Evolutionary conservation across 345 rosid species (phyloP).

Genomic region (Turritis glabra): DNA sequence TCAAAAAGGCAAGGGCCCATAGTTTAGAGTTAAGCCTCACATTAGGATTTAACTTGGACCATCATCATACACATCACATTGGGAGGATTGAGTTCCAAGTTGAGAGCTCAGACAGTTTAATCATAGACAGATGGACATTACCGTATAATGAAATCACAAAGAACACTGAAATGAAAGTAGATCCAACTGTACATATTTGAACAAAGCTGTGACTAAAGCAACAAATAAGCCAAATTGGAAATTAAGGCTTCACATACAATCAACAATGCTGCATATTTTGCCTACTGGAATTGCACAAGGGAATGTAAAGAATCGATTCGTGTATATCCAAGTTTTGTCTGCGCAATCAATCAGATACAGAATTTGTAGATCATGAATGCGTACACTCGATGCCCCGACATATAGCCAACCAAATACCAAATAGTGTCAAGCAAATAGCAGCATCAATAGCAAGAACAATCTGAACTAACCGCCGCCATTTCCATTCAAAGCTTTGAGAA

Average conservation of each 20-base stretch:
- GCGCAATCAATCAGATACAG: background rate
- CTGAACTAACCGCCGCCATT: constrained; percentile 73
- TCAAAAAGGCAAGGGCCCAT: too few species aligned
- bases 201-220: constrained; percentile 12
- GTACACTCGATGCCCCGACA: constrained; percentile 59
- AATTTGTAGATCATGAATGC: constrained; percentile 30
- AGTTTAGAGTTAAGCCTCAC: background rate
- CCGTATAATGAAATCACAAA: background rate
- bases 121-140: background rate
- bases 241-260: background rate
- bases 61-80: background rate
- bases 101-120: background rate
- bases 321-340: constrained; percentile 4
- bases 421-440: constrained; percentile 62
- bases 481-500: constrained; percentile 58
- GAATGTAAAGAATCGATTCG: constrained; percentile 14
- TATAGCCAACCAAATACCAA: constrained; percentile 67
- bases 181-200: background rate
- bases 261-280: constrained; percentile 13
- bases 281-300: constrained; percentile 1
- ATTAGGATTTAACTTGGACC: background rate
- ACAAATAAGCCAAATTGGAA: constrained; percentile 14
- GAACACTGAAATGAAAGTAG: background rate
- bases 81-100: background rate
- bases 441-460: constrained; percentile 79